Percentiles rank a stretch among this genome's conserved stretches.
These are phyloP conservation scores for Monoraphidium neglectum DNA, from an alignment of 139 green algal species.

Conservation along the genomic window DNA sequence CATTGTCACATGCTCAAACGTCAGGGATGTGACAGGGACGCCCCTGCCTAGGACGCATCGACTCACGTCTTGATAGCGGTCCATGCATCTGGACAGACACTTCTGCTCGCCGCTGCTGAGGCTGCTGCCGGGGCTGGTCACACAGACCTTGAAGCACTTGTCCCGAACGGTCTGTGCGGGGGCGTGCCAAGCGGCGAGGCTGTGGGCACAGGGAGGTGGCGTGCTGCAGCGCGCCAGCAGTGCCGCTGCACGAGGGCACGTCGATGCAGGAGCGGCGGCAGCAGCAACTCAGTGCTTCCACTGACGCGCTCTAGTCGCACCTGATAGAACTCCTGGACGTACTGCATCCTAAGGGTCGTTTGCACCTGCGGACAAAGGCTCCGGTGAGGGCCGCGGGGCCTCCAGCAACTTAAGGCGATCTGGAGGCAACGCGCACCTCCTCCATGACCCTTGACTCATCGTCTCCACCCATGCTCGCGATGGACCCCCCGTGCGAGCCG, in stretches of 20 bases:
- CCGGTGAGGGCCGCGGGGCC: background rate
- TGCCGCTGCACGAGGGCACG: background rate
- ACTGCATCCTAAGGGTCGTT: slow-evolving; percentile 44
- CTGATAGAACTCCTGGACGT: slow-evolving; percentile 64
- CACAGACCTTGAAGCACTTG: slow-evolving; percentile 94
- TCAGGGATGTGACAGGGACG: too few species aligned
- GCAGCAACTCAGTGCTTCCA: background rate
- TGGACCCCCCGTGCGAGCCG: too few species aligned
- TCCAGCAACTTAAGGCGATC: background rate
- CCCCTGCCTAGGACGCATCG: background rate
- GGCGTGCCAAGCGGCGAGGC: background rate
- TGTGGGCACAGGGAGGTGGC: background rate
- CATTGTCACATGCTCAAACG: background rate
- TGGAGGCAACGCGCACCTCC: slow-evolving; percentile 2
- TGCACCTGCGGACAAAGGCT: slow-evolving; percentile 55
- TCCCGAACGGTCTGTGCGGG: slow-evolving; percentile 87
- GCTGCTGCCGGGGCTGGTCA: slow-evolving; percentile 81
- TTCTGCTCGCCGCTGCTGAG: slow-evolving; percentile 90
- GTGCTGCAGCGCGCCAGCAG: background rate
- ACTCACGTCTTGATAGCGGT: slow-evolving; percentile 87
- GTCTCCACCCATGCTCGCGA: too few species aligned
- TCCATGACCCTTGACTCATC: slow-evolving; percentile 25
- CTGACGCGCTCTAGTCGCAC: slow-evolving; percentile 16
- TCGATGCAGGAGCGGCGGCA: background rate
- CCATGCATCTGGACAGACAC: slow-evolving; percentile 87